Conservation (phyloP, 2,329 filamentous ascomycete species). For the Penicillium sp. region DNA sequence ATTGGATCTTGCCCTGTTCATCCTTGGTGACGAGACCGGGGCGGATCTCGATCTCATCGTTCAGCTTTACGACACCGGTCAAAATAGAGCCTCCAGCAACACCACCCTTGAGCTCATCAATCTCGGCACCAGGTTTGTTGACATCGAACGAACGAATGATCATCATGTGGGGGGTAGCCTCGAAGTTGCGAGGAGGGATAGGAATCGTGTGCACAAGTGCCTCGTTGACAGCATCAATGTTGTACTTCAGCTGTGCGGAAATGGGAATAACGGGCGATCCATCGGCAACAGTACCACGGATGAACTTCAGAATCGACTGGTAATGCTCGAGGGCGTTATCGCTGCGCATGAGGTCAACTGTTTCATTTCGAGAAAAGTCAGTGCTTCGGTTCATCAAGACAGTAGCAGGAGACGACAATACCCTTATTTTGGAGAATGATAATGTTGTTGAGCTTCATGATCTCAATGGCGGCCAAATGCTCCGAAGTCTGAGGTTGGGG, state of each 20-base stretch:
- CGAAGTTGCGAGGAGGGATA: slow-evolving; percentile 86
- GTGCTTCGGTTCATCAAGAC: neutral
- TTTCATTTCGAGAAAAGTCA: neutral
- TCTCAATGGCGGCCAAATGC: slow-evolving; percentile 97
- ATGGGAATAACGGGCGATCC: slow-evolving; percentile 96
- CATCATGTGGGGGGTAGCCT: slow-evolving; percentile 93
- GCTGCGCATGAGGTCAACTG: slow-evolving; percentile 92
- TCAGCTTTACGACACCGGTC: slow-evolving; percentile 93
- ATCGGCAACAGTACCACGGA: slow-evolving; percentile 93
- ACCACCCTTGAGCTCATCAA: slow-evolving; percentile 97
- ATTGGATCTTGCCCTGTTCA: slow-evolving; percentile 88
- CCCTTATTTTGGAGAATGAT: slow-evolving; percentile 98
- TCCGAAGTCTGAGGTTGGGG: slow-evolving; percentile 98
- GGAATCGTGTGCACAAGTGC: slow-evolving; percentile 94
- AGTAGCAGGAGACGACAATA: neutral
- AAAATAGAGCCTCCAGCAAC: slow-evolving; percentile 96
- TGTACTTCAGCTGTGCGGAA: slow-evolving; percentile 97
- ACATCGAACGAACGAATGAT: slow-evolving; percentile 99
- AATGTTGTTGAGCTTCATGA: slow-evolving; percentile 99
- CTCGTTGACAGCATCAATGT: slow-evolving; percentile 98
- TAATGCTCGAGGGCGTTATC: slow-evolving; percentile 92
- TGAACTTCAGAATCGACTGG: slow-evolving; percentile 97
- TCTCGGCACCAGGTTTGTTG: slow-evolving; percentile 99
- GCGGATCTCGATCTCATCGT: slow-evolving; percentile 97
- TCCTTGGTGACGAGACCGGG: slow-evolving; percentile 98